Evolutionary conservation across 257 asterid genomes (phyloP).

Genomic region (Solanum gandarillasii): DNA sequence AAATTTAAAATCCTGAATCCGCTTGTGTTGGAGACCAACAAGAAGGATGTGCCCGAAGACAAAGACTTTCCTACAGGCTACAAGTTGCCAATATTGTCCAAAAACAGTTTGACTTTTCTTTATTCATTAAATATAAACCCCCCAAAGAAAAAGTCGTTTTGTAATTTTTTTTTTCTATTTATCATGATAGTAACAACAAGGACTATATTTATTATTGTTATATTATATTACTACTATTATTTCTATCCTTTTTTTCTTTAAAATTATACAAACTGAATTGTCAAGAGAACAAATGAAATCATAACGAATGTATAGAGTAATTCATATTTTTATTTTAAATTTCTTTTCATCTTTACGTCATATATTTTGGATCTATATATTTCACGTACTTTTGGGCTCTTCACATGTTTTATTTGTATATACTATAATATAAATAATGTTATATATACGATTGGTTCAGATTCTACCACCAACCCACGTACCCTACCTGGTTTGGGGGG

Average conservation of each 20-base stretch:
- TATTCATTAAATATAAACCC: not conserved
- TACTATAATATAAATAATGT: not conserved
- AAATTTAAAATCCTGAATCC: not conserved
- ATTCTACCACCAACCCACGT: not conserved
- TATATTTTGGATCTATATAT: not conserved
- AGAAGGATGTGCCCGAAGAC: not conserved
- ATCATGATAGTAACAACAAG: not conserved
- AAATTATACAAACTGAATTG: not conserved
- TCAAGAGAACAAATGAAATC: not conserved
- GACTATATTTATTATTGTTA: not conserved
- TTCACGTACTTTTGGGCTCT: not conserved
- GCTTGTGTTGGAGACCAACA: fast-evolving
- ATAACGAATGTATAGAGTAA: not conserved
- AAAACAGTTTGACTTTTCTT: not conserved
- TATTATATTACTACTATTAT: not conserved
- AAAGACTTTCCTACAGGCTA: not conserved
- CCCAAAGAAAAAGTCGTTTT: not conserved
- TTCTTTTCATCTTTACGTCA: not conserved
- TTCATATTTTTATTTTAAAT: not conserved
- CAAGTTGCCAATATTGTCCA: not conserved
- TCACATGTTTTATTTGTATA: not conserved
- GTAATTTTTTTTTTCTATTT: not conserved
- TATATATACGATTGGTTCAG: not conserved
- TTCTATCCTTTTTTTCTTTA: too few species aligned
- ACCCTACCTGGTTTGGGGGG: not conserved